These are phyloP conservation scores for Harringtonia lauricola DNA, from an alignment of 2,329 filamentous ascomycete genomes.

Conservation along the genomic window DNA sequence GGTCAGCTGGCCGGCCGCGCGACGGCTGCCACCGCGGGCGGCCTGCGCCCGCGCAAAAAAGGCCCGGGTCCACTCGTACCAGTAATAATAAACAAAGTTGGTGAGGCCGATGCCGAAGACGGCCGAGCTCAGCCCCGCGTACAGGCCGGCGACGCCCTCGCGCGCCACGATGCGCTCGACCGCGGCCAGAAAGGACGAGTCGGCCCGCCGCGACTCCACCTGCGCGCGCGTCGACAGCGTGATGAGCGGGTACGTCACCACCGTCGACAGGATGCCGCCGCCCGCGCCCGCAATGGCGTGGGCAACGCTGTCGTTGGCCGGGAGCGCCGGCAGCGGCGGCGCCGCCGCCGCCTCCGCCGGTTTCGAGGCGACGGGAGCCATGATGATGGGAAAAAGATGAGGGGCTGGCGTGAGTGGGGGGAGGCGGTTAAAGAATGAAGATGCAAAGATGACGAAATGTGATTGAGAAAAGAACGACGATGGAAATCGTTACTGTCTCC, in stretches of 20 bases:
- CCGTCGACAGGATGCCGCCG: constrained; percentile 90
- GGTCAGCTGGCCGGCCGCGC: constrained; percentile 70
- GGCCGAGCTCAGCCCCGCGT: constrained; percentile 85
- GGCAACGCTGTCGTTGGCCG: constrained; percentile 92
- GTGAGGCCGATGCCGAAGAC: constrained; percentile 97
- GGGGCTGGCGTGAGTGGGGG: background rate
- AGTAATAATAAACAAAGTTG: constrained; percentile 99
- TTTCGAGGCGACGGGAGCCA: constrained; percentile 12
- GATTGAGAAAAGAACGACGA: background rate
- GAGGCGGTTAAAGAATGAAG: background rate
- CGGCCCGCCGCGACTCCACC: constrained; percentile 89
- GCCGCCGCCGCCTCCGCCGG: constrained; percentile 1
- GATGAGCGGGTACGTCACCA: constrained; percentile 94
- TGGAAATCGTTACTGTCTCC: no score
- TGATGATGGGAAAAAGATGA: background rate
- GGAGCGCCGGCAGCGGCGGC: constrained; percentile 44
- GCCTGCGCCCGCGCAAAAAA: constrained; percentile 73
- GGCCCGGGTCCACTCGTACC: constrained; percentile 93
- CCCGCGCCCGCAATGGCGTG: constrained; percentile 89
- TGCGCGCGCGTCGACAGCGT: constrained; percentile 95
- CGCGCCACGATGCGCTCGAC: constrained; percentile 80
- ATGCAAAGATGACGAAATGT: background rate
- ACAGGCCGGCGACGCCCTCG: constrained; percentile 81
- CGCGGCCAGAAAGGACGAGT: constrained; percentile 73
- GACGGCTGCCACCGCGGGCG: constrained; percentile 44